phyloP scores from a whole-genome alignment of 805 yeast genomes.

The Wickerhamomyces bovis region DNA sequence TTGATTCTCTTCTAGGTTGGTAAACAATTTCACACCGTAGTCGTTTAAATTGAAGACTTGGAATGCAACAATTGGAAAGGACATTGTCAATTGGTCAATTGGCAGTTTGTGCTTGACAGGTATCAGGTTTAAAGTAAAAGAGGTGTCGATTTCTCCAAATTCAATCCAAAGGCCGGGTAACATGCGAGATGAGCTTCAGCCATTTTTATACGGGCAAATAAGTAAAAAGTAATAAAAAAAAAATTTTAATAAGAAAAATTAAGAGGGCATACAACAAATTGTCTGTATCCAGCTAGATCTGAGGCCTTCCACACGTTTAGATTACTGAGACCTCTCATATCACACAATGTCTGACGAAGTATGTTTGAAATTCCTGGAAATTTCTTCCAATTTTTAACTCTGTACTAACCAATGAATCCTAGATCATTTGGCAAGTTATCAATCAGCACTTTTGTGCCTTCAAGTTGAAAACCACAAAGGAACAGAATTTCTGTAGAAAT shows the following conservation, averaged over 20 bases:
- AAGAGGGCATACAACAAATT: background rate
- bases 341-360: constrained; percentile 23
- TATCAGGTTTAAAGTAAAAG: no score
- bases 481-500: constrained; percentile 89
- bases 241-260: background rate
- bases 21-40: constrained; percentile 19
- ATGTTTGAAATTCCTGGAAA: constrained; percentile 5
- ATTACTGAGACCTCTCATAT: background rate
- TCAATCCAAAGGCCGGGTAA: no score
- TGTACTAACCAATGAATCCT: constrained; percentile 7
- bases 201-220: background rate
- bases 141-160: background rate
- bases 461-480: constrained; percentile 82
- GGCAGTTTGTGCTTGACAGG: no score
- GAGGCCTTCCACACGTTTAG: background rate
- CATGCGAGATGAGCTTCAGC: background rate
- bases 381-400: background rate
- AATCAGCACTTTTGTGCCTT: constrained; percentile 94
- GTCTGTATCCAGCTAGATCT: background rate
- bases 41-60: constrained; percentile 22
- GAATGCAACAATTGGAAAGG: constrained; percentile 16
- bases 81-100: constrained; percentile 4
- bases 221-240: background rate
- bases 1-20: constrained; percentile 14
- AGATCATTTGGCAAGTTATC: constrained; percentile 96